Conservation (phyloP, 495 filamentous ascomycete genomes). For the Neurospora cerealis region DNA sequence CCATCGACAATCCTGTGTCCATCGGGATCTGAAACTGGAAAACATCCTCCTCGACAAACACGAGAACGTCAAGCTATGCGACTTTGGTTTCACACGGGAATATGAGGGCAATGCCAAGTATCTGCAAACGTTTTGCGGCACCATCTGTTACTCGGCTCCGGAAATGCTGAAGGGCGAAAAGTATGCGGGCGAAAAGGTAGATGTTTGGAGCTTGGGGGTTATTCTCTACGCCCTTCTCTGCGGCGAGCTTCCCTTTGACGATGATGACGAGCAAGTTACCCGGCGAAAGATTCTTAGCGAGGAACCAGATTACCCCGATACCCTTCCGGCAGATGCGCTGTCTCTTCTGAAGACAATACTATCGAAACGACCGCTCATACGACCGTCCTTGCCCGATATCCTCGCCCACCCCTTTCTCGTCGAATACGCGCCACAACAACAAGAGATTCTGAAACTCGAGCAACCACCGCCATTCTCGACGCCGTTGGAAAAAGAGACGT, state of each 20-base stretch:
- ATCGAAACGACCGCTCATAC: conserved; percentile 77
- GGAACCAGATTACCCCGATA: conserved; percentile 76
- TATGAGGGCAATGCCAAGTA: conserved; percentile 95
- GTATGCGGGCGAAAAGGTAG: conserved; percentile 94
- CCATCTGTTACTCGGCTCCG: conserved; percentile 92
- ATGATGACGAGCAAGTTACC: conserved; percentile 81
- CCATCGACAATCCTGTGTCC: conserved; percentile 89
- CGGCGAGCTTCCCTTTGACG: conserved; percentile 92
- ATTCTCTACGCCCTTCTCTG: conserved; percentile 89
- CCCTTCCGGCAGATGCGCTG: conserved; percentile 66
- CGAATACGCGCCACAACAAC: conserved; percentile 80
- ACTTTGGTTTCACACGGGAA: conserved; percentile 96
- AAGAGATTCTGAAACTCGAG: conserved; percentile 78
- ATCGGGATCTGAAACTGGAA: conserved; percentile 93
- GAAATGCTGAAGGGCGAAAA: conserved; percentile 99
- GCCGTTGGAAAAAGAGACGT: conserved; percentile 75
- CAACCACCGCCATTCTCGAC: conserved; percentile 82
- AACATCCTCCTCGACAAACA: conserved; percentile 96
- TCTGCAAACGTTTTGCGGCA: conserved; percentile 94
- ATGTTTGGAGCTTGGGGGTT: conserved; percentile 95
- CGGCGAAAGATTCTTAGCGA: conserved; percentile 73
- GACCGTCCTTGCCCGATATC: conserved; percentile 81
- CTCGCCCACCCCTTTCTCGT: conserved; percentile 80
- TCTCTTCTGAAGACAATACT: conserved; percentile 65
- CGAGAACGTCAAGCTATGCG: conserved; percentile 96